Evolutionary conservation across 2,329 filamentous ascomycete species (phyloP).

Genomic region (Aspergillus uvarum): DNA sequence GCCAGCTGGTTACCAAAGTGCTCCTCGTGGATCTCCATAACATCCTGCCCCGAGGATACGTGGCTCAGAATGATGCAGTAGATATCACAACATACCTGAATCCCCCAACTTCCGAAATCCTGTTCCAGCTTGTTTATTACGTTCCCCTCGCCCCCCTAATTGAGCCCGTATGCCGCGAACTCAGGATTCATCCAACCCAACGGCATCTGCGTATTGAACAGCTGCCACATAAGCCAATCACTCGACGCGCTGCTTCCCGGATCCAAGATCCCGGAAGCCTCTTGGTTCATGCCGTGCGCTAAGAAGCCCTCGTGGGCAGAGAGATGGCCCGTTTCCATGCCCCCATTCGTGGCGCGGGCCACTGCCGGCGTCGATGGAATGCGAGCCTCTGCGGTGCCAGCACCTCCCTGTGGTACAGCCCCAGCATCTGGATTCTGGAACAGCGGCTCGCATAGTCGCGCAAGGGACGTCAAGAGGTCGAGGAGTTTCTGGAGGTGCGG

Average conservation of each 20-base stretch:
- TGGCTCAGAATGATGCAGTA: no score
- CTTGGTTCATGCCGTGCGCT: background rate
- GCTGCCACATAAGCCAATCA: constrained; percentile 24
- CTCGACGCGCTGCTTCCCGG: constrained; percentile 7
- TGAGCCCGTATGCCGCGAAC: background rate
- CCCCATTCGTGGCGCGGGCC: background rate
- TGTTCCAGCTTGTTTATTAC: no score
- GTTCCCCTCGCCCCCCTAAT: no score
- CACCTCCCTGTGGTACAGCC: background rate
- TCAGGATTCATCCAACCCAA: constrained; percentile 13
- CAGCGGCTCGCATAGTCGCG: constrained; percentile 8
- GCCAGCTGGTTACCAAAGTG: no score
- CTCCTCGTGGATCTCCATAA: no score
- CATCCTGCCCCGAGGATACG: no score
- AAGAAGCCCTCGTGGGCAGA: background rate
- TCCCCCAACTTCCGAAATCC: no score
- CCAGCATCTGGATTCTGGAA: background rate
- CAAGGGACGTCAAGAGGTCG: constrained; percentile 17
- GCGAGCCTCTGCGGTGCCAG: background rate
- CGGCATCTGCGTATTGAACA: constrained; percentile 25
- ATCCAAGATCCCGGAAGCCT: background rate
- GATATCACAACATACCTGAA: no score
- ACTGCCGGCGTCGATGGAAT: background rate
- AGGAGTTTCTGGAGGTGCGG: constrained; percentile 21
- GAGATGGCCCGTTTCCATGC: background rate